Conservation (phyloP, 768 basidiomycete species). For the Leccinum aurantiacum region DNA sequence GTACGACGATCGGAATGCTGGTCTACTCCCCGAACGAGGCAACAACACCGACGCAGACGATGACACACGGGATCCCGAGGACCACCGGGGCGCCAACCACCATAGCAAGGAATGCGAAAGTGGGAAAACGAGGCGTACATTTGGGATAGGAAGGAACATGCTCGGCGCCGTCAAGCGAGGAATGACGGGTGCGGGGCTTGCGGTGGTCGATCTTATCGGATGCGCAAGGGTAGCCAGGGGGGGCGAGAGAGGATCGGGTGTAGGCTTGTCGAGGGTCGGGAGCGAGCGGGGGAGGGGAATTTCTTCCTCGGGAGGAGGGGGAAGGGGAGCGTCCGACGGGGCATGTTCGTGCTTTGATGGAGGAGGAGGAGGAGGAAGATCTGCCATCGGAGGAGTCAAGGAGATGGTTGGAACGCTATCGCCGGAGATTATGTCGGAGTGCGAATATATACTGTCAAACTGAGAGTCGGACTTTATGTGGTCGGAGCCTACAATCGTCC, state of each 20-base stretch:
- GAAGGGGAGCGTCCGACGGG: not conserved
- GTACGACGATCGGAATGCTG: not conserved
- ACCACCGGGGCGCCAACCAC: conserved; percentile 49
- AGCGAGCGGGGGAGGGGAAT: conserved; percentile 38
- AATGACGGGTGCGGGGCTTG: conserved; percentile 39
- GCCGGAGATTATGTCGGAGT: conserved; percentile 12
- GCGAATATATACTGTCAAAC: not conserved
- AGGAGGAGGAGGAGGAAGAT: not conserved
- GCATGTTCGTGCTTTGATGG: conserved; percentile 1
- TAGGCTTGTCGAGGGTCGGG: conserved; percentile 51
- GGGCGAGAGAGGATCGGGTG: conserved; percentile 38
- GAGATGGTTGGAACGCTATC: not conserved
- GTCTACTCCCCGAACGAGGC: conserved; percentile 2
- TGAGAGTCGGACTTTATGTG: conserved; percentile 1
- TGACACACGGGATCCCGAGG: conserved; percentile 37
- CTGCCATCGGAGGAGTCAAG: conserved; percentile 4
- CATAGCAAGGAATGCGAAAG: conserved; percentile 55
- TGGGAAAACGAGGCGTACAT: conserved; percentile 60
- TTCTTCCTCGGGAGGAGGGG: conserved; percentile 26
- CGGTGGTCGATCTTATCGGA: not conserved
- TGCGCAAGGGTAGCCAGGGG: conserved; percentile 40
- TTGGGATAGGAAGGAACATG: conserved; percentile 88
- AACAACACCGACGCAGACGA: conserved; percentile 39
- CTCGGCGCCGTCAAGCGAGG: conserved; percentile 70
- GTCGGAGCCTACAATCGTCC: conserved; percentile 15